Conservation (phyloP, 1,139 yeast genomes). For the Yamadazyma aaseri region DNA sequence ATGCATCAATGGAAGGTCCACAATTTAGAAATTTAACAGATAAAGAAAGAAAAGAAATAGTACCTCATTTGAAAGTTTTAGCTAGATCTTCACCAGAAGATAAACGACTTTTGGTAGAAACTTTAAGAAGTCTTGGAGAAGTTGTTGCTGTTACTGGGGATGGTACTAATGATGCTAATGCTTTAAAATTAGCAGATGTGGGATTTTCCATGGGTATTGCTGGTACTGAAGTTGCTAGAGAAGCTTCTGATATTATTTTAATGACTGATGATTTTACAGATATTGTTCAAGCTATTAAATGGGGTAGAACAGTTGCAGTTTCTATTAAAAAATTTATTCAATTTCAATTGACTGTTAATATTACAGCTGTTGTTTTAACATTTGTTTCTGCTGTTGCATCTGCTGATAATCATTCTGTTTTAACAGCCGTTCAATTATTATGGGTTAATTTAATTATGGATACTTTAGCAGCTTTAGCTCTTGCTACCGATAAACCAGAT, state of each 20-base stretch:
- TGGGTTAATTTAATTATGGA: slow-evolving; percentile 99
- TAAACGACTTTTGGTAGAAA: slow-evolving; percentile 80
- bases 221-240: slow-evolving; percentile 94
- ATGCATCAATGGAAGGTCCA: slow-evolving; percentile 91
- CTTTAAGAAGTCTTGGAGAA: slow-evolving; percentile 78
- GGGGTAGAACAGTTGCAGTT: slow-evolving; percentile 97
- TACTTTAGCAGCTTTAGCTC: slow-evolving; percentile 93
- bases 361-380: slow-evolving; percentile 91
- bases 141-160: slow-evolving; percentile 99
- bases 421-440: slow-evolving; percentile 93
- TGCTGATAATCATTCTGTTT: slow-evolving; percentile 72
- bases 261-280: slow-evolving; percentile 96
- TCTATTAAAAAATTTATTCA: slow-evolving; percentile 95
- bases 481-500: slow-evolving; percentile 97
- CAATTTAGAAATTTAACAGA: slow-evolving; percentile 65
- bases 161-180: slow-evolving; percentile 97
- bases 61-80: slow-evolving; percentile 75
- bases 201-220: slow-evolving; percentile 94
- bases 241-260: slow-evolving; percentile 89
- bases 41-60: slow-evolving; percentile 56
- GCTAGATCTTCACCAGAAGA: slow-evolving; percentile 97
- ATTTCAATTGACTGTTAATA: slow-evolving; percentile 92
- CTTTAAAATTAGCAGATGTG: slow-evolving; percentile 84
- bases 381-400: slow-evolving; percentile 93
- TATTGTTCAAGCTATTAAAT: slow-evolving; percentile 95